phyloP scores from a whole-genome alignment of 768 basidiomycete genomes.

The Lentinula detonsa region DNA sequence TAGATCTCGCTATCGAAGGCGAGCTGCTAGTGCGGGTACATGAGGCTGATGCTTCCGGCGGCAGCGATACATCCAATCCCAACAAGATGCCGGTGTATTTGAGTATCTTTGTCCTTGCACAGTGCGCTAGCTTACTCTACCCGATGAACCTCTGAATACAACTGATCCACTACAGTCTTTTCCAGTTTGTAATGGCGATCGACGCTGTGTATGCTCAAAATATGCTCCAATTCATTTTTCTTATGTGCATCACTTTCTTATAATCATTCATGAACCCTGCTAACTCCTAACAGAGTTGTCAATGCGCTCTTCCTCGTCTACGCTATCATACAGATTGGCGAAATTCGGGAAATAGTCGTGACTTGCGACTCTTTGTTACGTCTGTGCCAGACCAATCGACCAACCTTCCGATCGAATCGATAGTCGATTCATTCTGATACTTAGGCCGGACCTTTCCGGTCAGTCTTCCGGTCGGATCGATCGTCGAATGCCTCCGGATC shows the following conservation, averaged over 20 bases:
- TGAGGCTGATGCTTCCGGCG: constrained; percentile 18
- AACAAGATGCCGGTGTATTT: constrained; percentile 82
- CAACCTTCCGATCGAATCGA: no score
- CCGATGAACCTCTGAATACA: not conserved
- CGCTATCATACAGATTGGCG: constrained; percentile 81
- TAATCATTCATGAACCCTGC: constrained; percentile 12
- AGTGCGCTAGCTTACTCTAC: constrained; percentile 47
- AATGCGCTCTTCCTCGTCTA: constrained; percentile 87
- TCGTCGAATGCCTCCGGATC: no score
- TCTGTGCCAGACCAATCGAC: no score
- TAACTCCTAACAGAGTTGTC: constrained; percentile 53
- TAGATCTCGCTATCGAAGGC: constrained; percentile 84
- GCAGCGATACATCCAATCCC: constrained; percentile 21
- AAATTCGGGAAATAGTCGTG: constrained; percentile 49
- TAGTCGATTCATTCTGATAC: no score
- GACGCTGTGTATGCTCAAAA: constrained; percentile 91
- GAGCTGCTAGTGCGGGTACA: constrained; percentile 75
- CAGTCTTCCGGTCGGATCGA: no score
- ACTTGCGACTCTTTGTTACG: no score
- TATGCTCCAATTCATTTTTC: constrained; percentile 84
- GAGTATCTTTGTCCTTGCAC: constrained; percentile 84
- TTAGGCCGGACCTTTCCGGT: no score
- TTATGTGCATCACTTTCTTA: constrained; percentile 53
- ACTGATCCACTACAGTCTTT: constrained; percentile 49
- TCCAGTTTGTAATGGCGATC: constrained; percentile 85